Conservation (phyloP, 441 rosid genomes). For the Croton setiger region DNA sequence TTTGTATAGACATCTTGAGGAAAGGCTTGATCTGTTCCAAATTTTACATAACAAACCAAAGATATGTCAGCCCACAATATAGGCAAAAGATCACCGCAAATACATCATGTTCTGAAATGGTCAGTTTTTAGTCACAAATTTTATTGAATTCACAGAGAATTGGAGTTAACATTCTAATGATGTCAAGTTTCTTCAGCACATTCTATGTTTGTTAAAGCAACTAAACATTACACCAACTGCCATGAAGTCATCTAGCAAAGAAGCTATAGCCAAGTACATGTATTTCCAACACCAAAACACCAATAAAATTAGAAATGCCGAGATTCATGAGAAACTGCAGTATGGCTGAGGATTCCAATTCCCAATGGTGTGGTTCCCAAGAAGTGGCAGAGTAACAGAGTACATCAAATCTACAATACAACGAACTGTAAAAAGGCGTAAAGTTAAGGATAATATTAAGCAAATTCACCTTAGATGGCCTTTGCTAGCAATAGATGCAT, state of each 20-base stretch:
- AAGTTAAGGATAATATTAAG: constrained; percentile 7
- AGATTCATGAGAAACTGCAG: constrained; percentile 7
- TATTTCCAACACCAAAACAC: background rate
- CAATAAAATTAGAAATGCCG: background rate
- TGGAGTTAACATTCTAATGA: too few relatives aligned
- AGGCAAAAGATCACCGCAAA: background rate
- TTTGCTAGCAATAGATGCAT: constrained; percentile 70
- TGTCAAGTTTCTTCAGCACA: too few relatives aligned
- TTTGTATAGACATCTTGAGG: background rate
- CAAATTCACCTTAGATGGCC: constrained; percentile 69
- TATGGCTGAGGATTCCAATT: constrained; percentile 17
- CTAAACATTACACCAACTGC: background rate
- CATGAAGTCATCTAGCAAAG: background rate
- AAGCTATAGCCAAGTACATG: background rate
- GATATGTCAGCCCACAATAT: constrained; percentile 6
- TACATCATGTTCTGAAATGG: background rate
- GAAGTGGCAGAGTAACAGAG: background rate
- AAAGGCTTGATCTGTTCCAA: background rate
- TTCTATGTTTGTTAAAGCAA: constrained; percentile 1
- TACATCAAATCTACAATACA: background rate
- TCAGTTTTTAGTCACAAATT: constrained; percentile 2
- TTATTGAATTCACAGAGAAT: too few relatives aligned
- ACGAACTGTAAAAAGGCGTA: constrained; percentile 16
- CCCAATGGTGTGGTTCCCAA: constrained; percentile 16
- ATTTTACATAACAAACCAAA: constrained; percentile 2